Evolutionary conservation across 306 rosid genomes (phyloP).

Genomic region (Alnus glutinosa): DNA sequence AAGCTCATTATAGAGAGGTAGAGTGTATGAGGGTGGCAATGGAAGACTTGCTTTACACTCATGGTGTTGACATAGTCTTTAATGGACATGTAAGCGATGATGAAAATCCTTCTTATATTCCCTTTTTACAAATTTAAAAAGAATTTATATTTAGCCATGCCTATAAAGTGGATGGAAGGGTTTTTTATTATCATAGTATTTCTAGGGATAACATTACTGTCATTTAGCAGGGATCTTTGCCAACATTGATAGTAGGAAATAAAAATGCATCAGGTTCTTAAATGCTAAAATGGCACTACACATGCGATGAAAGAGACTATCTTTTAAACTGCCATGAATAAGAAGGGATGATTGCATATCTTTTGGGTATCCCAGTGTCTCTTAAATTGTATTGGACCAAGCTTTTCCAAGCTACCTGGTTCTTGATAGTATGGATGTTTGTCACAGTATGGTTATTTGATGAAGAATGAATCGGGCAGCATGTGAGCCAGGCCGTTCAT

Average conservation of each 20-base stretch:
- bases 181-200: not conserved
- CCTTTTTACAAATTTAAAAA: not conserved
- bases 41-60: conserved; percentile 70
- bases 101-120: conserved; percentile 14
- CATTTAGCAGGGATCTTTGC: not conserved
- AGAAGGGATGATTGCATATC: not conserved
- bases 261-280: not conserved
- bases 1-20: conserved; percentile 77
- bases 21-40: conserved; percentile 80
- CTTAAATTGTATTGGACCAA: not conserved
- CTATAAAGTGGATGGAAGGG: not conserved
- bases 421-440: no score
- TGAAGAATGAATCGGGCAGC: no score
- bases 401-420: no score
- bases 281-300: not conserved
- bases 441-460: no score
- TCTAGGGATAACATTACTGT: conserved; percentile 1
- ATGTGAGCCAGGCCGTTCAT: not conserved
- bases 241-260: not conserved
- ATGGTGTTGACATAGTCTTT: conserved; percentile 74
- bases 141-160: not conserved
- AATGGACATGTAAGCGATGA: conserved; percentile 75
- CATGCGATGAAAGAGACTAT: not conserved
- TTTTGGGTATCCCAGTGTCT: not conserved
- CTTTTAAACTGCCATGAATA: not conserved